A percentile compares a stretch with the other conserved stretches of the same genome.
Evolutionary conservation across 768 basidiomycete genomes (phyloP).

Genomic region (Lactifluus volemus): DNA sequence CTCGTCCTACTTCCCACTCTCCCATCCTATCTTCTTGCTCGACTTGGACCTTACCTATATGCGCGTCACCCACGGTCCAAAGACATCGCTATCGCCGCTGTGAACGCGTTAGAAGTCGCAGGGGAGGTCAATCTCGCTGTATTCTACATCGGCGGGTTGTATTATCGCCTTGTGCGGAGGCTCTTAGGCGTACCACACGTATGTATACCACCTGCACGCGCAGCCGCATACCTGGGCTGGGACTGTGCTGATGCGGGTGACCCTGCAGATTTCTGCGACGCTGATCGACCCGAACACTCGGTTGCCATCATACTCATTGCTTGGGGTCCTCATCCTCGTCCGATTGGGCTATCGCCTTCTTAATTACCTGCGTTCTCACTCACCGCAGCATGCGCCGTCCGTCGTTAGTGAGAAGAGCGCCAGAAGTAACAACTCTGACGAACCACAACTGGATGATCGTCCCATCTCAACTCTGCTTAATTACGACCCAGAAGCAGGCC

Average conservation of each 20-base stretch:
- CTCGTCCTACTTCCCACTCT: constrained; percentile 60
- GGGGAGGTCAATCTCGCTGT: constrained; percentile 69
- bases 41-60: constrained; percentile 34
- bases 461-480: constrained; percentile 51
- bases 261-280: constrained; percentile 56
- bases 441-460: constrained; percentile 49
- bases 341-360: constrained; percentile 57
- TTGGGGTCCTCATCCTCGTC: constrained; percentile 63
- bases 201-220: constrained; percentile 36
- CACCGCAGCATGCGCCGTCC: constrained; percentile 13
- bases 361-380: constrained; percentile 33
- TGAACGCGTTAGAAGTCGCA: constrained; percentile 44
- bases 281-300: constrained; percentile 61
- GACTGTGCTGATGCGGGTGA: not conserved
- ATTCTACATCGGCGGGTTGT: constrained; percentile 75
- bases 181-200: constrained; percentile 65
- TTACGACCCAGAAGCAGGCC: constrained; percentile 43
- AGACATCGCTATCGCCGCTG: constrained; percentile 30
- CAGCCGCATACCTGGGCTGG: not conserved
- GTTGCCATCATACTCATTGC: constrained; percentile 80
- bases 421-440: constrained; percentile 27
- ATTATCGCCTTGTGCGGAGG: constrained; percentile 65
- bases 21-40: constrained; percentile 52
- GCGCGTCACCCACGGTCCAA: constrained; percentile 30
- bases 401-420: constrained; percentile 29